Conservation (phyloP, 164 flowering plant species). For the Magnolia changhungtana region DNA sequence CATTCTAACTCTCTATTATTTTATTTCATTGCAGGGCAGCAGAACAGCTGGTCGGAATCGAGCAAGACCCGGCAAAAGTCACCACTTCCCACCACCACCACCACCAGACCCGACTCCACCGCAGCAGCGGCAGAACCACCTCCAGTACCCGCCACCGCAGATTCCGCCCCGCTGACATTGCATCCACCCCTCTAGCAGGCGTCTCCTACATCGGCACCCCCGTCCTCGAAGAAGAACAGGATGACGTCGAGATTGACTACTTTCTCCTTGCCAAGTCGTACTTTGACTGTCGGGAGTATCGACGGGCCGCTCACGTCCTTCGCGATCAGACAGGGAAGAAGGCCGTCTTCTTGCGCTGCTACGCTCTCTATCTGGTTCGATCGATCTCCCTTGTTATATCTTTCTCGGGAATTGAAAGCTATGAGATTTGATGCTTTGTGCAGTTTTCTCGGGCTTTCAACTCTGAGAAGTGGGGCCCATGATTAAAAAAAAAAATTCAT, state of each 20-base stretch:
- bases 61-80: conserved; percentile 65
- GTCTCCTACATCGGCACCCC: conserved; percentile 66
- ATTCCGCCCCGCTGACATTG: conserved; percentile 43
- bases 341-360: conserved; percentile 81
- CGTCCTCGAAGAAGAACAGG: conserved; percentile 58
- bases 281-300: conserved; percentile 83
- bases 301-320: conserved; percentile 86
- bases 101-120: conserved; percentile 64
- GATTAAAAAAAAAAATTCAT: no score
- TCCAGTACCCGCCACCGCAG: conserved; percentile 67
- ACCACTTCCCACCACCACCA: conserved; percentile 54
- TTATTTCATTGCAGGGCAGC: conserved; percentile 66
- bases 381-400: not conserved
- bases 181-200: conserved; percentile 61
- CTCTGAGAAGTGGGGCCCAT: no score
- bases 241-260: conserved; percentile 57
- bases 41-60: conserved; percentile 90
- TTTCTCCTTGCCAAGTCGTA: conserved; percentile 82
- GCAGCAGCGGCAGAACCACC: conserved; percentile 52
- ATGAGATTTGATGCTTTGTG: not conserved
- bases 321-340: conserved; percentile 78
- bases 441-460: no score
- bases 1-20: not conserved
- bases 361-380: conserved; percentile 86
- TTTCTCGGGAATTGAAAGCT: not conserved